These are phyloP conservation scores for Kentomonas sorsogonicus DNA, from an alignment of 208 protist species.

Conservation along the genomic window DNA sequence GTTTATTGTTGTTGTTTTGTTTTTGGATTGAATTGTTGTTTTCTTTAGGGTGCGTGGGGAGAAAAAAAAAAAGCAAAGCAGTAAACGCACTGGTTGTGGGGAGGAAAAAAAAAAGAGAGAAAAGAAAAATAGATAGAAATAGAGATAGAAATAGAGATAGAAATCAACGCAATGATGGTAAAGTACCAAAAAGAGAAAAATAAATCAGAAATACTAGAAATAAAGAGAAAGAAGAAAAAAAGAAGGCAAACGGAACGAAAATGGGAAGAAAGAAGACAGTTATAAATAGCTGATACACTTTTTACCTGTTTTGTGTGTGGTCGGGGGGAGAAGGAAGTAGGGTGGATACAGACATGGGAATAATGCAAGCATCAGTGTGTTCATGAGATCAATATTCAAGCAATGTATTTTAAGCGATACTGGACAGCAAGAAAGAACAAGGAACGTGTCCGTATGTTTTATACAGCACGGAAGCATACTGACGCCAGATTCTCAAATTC, in stretches of 20 bases:
- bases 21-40: background rate
- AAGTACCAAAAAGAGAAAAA: background rate
- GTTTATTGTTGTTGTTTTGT: background rate
- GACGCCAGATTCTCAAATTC: no score
- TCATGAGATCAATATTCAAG: no score
- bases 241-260: background rate
- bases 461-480: no score
- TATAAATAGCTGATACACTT: no score
- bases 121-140: constrained; percentile 3
- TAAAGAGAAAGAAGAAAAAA: background rate
- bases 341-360: background rate
- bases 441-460: no score
- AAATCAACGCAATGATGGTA: background rate
- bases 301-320: background rate
- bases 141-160: background rate
- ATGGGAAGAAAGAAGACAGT: background rate
- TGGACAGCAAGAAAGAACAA: no score
- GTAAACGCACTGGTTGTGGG: background rate
- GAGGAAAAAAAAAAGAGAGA: constrained; percentile 8
- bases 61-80: background rate
- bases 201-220: background rate
- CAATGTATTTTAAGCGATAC: no score
- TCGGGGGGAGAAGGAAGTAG: background rate
- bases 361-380: background rate
- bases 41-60: background rate